A percentile compares a stretch with the other conserved stretches of the same genome.
Conservation (phyloP, 164 flowering plant genomes). For the Umbilicus rupestris region DNA sequence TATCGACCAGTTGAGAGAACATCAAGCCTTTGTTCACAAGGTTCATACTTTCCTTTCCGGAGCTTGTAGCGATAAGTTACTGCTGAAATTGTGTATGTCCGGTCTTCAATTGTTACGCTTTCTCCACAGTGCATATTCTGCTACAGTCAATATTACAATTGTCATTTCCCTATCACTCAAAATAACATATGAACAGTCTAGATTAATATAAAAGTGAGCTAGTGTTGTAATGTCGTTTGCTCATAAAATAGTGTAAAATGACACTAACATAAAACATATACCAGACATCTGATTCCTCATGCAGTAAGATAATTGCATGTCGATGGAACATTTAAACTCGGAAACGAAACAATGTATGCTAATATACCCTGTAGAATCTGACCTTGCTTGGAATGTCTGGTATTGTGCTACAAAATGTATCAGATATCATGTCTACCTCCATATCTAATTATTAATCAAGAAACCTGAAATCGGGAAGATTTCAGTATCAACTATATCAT, state of each 20-base stretch:
- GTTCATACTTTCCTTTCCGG: conserved; percentile 81
- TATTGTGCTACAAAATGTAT: too few relatives aligned
- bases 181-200: too few relatives aligned
- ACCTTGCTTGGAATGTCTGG: background rate
- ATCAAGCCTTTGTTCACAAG: conserved; percentile 84
- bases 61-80: conserved; percentile 89
- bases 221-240: too few relatives aligned
- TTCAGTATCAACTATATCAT: too few relatives aligned
- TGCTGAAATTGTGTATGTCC: conserved; percentile 68
- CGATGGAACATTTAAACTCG: background rate
- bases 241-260: background rate
- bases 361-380: background rate
- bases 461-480: too few relatives aligned
- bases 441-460: too few relatives aligned
- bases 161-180: background rate
- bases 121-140: conserved; percentile 94
- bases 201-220: background rate
- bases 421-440: background rate
- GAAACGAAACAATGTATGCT: background rate
- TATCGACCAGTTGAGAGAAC: conserved; percentile 84
- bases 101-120: conserved; percentile 81
- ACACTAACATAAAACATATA: too few relatives aligned
- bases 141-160: conserved; percentile 4
- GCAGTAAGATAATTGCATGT: background rate
- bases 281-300: too few relatives aligned